Evolutionary conservation across 2,329 filamentous ascomycete genomes (phyloP), one percentile per base, ranked within the genome.

Genomic region (Seiridium cupressi): DNA sequence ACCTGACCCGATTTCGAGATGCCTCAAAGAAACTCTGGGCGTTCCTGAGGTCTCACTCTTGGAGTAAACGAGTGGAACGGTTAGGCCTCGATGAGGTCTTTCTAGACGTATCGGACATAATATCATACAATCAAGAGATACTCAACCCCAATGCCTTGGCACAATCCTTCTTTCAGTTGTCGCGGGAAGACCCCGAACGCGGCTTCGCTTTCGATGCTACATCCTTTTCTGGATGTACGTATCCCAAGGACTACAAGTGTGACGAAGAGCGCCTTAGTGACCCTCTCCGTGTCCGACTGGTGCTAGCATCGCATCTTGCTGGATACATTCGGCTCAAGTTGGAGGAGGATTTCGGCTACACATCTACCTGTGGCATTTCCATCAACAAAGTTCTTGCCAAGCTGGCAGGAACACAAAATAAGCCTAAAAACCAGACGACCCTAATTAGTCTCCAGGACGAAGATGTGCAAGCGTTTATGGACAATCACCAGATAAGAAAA

Each of bases 41-140:
- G 38, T 90, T 93, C 65, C 78, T 97, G 57, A 85, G 85, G 60
- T 78, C 81, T 13, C 89, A 89, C 69, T 89, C 91, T 0, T 97
- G 93, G 93, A 91, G 87, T 63, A 81, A 80, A 40, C 90, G 86
- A 62, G 88, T 89, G 2, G 93, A 98, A 76, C 85, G 90, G 31
- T 78, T 98, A 35, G 94, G 95, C 0, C 92, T 98, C 64, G 95
- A 98, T 72, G 95, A 98, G 79, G 89, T 96, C 3, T 91, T 88
- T 69, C 75, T 91, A 76, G 92, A 98, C 69, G 90, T 94, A 48
- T 94, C 92, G 7, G 91, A 96, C 64, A 87, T 97, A 65, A 79
- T 98, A 59, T 84, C 90, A 48, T 96, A 93, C 78, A 98, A 97
- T 70, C 68, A 89, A 56, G 81, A 81, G 18, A 79, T 92, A 34